phyloP scores from a whole-genome alignment of 257 asterid genomes.

The Verbascum thapsus region DNA sequence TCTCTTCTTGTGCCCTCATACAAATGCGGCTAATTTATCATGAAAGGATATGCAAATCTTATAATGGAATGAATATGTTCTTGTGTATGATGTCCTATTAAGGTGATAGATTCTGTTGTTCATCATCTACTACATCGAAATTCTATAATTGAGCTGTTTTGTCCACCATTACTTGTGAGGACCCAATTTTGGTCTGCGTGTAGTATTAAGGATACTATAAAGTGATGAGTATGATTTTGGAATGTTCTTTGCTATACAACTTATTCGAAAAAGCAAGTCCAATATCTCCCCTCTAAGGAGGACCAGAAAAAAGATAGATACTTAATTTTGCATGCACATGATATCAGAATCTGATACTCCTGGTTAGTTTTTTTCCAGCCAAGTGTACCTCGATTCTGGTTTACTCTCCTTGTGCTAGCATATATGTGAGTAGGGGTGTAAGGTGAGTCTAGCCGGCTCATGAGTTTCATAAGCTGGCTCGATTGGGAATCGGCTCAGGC shows the following conservation, averaged over 20 bases:
- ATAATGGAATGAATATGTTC: background rate
- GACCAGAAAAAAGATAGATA: background rate
- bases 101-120: background rate
- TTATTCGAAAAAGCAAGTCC: slow-evolving; percentile 7
- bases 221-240: background rate
- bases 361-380: background rate
- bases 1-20: slow-evolving; percentile 8
- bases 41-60: no score
- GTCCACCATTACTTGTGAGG: background rate
- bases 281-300: background rate
- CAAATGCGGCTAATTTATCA: background rate
- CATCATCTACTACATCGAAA: slow-evolving; percentile 1
- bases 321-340: slow-evolving; percentile 3
- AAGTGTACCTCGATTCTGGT: background rate
- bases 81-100: background rate
- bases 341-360: background rate
- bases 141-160: slow-evolving; percentile 4
- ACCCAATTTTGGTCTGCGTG: slow-evolving; percentile 1
- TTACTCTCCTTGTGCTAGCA: background rate
- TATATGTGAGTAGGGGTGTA: no score
- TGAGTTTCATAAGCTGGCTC: no score
- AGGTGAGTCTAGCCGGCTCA: no score
- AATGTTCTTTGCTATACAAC: background rate
- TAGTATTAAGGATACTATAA: background rate
- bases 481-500: no score